A percentile compares a stretch with the other conserved stretches of the same genome.
These are phyloP conservation scores for Trypanosoma conorhini DNA, from an alignment of 208 protist species.

Conservation along the genomic window DNA sequence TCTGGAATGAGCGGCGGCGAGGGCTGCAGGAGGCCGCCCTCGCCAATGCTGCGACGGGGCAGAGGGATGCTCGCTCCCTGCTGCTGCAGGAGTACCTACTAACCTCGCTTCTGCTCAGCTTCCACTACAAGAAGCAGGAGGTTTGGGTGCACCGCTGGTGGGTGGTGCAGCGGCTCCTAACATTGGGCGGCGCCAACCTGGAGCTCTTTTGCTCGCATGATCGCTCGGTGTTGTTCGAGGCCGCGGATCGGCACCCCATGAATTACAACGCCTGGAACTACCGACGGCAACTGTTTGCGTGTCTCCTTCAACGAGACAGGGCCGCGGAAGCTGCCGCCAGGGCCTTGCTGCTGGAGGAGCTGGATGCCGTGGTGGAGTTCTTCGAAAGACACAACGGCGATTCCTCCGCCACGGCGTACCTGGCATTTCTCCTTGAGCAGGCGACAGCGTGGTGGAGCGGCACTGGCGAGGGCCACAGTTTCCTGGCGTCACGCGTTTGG, in stretches of 20 bases:
- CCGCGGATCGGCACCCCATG: slow-evolving; percentile 64
- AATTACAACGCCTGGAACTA: slow-evolving; percentile 90
- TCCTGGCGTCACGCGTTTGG: slow-evolving; percentile 28
- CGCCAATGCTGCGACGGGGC: not conserved
- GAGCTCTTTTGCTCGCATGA: slow-evolving; percentile 22
- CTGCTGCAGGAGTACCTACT: slow-evolving; percentile 49
- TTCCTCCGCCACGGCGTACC: slow-evolving; percentile 48
- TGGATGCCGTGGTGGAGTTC: slow-evolving; percentile 36
- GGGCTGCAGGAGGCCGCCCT: slow-evolving; percentile 1
- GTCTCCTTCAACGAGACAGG: not conserved
- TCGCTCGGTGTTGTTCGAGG: slow-evolving; percentile 35
- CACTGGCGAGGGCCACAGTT: not conserved
- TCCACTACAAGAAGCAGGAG: slow-evolving; percentile 38
- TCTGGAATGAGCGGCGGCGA: slow-evolving; percentile 33
- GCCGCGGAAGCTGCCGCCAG: not conserved
- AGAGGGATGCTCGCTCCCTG: not conserved
- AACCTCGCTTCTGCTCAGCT: slow-evolving; percentile 46
- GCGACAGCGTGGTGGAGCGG: not conserved
- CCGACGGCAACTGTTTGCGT: slow-evolving; percentile 28
- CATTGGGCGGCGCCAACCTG: not conserved
- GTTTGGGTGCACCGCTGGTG: slow-evolving; percentile 63
- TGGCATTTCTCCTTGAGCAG: slow-evolving; percentile 55
- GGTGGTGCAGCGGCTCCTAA: slow-evolving; percentile 33
- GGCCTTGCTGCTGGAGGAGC: slow-evolving; percentile 22
- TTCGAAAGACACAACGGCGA: slow-evolving; percentile 64